phyloP scores from a whole-genome alignment of 2,329 filamentous ascomycete genomes.

The Juglanconis sp. region DNA sequence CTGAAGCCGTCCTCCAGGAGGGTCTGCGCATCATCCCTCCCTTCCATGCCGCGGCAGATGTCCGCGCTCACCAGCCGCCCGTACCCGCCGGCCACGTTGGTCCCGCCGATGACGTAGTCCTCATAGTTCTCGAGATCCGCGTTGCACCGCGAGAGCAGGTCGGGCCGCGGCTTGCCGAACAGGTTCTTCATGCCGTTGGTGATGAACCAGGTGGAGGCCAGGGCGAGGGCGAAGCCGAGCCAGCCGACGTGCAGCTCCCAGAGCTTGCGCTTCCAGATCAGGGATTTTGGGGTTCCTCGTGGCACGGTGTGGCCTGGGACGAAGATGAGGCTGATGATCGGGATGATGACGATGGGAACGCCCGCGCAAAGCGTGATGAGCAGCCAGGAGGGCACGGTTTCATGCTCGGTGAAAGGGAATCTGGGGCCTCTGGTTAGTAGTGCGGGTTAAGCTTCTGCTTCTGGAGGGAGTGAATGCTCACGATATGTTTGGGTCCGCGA shows the following conservation, averaged over 20 bases:
- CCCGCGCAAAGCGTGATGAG: slow-evolving; percentile 62
- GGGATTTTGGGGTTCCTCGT: slow-evolving; percentile 55
- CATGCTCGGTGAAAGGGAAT: slow-evolving; percentile 67
- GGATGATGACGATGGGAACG: slow-evolving; percentile 65
- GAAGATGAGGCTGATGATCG: slow-evolving; percentile 64
- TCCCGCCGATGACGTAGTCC: slow-evolving; percentile 61
- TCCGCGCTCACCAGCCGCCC: slow-evolving; percentile 64
- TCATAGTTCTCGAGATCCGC: slow-evolving; percentile 67
- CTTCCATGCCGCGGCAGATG: slow-evolving; percentile 65
- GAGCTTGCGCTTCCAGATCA: slow-evolving; percentile 76
- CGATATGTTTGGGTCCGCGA: slow-evolving; percentile 74
- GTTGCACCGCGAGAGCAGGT: slow-evolving; percentile 75
- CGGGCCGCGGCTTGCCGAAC: slow-evolving; percentile 70
- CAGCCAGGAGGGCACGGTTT: slow-evolving; percentile 68
- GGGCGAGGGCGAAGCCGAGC: slow-evolving; percentile 74
- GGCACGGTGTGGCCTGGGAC: slow-evolving; percentile 70
- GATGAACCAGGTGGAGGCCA: slow-evolving; percentile 72
- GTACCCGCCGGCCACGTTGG: slow-evolving; percentile 53
- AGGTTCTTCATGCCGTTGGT: slow-evolving; percentile 83
- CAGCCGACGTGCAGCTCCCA: slow-evolving; percentile 89
- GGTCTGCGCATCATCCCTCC: slow-evolving; percentile 44
- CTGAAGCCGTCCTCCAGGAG: slow-evolving; percentile 74
- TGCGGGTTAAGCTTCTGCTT: not conserved
- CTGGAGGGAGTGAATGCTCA: slow-evolving; percentile 31
- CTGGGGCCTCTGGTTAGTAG: slow-evolving; percentile 31